Evolutionary conservation across 2,329 filamentous ascomycete species (phyloP).

Genomic region (Didymella glomerata): DNA sequence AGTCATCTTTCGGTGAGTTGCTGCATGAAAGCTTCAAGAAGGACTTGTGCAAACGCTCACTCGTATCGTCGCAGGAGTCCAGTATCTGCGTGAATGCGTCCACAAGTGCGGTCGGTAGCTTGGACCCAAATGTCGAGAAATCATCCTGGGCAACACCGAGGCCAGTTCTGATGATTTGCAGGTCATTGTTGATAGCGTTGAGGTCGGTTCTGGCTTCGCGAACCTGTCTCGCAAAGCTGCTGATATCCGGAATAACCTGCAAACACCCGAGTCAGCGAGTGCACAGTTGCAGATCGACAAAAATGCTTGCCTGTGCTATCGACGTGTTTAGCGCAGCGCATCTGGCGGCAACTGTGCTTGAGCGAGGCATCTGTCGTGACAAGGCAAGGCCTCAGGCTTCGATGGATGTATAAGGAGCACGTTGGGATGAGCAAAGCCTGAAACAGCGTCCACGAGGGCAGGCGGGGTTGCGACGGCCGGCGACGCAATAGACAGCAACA

Average conservation of each 20-base stretch:
- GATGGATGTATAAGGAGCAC: conserved; percentile 15
- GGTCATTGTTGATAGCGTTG: conserved; percentile 42
- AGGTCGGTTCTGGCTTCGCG: conserved; percentile 46
- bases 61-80: conserved; percentile 40
- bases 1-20: conserved; percentile 31
- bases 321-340: conserved; percentile 45
- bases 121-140: conserved; percentile 32
- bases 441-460: conserved; percentile 17
- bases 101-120: conserved; percentile 34
- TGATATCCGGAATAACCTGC: conserved; percentile 43
- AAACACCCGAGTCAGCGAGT: conserved; percentile 24
- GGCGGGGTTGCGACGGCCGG: conserved; percentile 18
- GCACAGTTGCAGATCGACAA: conserved; percentile 15
- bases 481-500: conserved; percentile 20
- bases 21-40: conserved; percentile 42
- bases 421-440: conserved; percentile 19
- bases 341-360: conserved; percentile 44
- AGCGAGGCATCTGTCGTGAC: conserved; percentile 34
- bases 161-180: conserved; percentile 44
- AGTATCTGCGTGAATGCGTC: conserved; percentile 42
- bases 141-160: conserved; percentile 47
- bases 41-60: conserved; percentile 40
- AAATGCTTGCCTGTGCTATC: conserved; percentile 40
- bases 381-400: conserved; percentile 11
- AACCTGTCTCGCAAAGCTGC: conserved; percentile 42